phyloP scores from a whole-genome alignment of 345 rosid genomes.

The Populus tremula region DNA sequence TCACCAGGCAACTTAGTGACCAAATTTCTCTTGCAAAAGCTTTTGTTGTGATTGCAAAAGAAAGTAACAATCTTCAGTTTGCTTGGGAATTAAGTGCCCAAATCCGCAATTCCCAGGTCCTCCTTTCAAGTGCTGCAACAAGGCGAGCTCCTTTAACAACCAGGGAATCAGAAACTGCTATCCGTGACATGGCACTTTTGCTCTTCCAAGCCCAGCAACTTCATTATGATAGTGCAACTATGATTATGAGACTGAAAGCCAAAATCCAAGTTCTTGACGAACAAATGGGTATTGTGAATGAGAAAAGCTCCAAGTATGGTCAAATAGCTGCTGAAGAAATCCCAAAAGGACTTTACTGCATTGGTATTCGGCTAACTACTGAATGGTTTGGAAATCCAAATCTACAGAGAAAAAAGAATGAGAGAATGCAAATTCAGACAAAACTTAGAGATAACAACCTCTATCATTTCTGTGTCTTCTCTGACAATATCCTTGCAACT shows the following conservation, averaged over 20 bases:
- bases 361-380: conserved; percentile 72
- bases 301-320: conserved; percentile 86
- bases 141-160: conserved; percentile 65
- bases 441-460: conserved; percentile 58
- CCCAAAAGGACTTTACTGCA: conserved; percentile 89
- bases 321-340: conserved; percentile 97
- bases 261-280: conserved; percentile 78
- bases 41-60: conserved; percentile 87
- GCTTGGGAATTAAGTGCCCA: conserved; percentile 98
- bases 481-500: conserved; percentile 87
- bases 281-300: conserved; percentile 59
- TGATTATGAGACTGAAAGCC: conserved; percentile 91
- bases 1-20: conserved; percentile 79
- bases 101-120: conserved; percentile 78
- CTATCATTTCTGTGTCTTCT: conserved; percentile 79
- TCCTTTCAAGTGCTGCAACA: conserved; percentile 72
- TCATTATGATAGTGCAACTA: conserved; percentile 88
- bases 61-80: conserved; percentile 85
- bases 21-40: conserved; percentile 92
- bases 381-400: conserved; percentile 65
- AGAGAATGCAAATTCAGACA: conserved; percentile 35
- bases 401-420: conserved; percentile 41
- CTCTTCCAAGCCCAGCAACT: conserved; percentile 85
- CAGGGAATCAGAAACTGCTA: conserved; percentile 66
- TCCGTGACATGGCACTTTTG: conserved; percentile 81